Conservation (phyloP, 106 monocot genomes). For the Dendrobium nobile region DNA sequence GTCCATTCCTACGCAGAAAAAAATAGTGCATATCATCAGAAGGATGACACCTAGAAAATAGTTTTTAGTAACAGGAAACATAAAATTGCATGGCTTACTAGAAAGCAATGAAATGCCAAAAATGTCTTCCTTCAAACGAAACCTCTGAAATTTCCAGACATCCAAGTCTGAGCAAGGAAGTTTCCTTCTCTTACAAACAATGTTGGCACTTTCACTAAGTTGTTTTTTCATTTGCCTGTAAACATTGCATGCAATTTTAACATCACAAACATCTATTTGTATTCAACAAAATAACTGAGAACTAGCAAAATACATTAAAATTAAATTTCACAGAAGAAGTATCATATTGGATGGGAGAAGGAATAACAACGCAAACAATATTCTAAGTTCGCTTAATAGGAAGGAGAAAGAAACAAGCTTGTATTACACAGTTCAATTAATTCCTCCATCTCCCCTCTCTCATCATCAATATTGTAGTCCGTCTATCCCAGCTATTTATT, state of each 20-base stretch:
- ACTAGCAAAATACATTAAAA: not conserved
- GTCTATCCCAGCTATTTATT: not conserved
- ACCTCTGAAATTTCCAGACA: conserved; percentile 33
- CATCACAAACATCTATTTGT: not conserved
- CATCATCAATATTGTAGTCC: not conserved
- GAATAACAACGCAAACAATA: not conserved
- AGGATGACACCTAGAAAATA: not conserved
- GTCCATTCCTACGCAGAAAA: conserved; percentile 39
- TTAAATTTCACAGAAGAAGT: not conserved
- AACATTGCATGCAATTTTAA: not conserved
- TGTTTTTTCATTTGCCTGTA: conserved; percentile 21
- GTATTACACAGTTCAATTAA: too few species aligned
- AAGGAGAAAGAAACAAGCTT: too few species aligned
- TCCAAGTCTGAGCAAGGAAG: conserved; percentile 38
- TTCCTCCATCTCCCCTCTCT: not conserved
- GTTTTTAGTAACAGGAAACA: not conserved
- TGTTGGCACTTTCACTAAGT: conserved; percentile 24
- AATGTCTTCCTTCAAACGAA: conserved; percentile 26
- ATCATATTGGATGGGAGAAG: not conserved
- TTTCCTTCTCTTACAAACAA: conserved; percentile 51
- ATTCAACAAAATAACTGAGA: not conserved
- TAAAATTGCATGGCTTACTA: conserved; percentile 25
- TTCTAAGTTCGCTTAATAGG: not conserved
- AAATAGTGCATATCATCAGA: not conserved
- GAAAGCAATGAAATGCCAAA: conserved; percentile 37